Evolutionary conservation across 176 grass and related monocot genomes (phyloP).

Genomic region (Triticum timopheevii): DNA sequence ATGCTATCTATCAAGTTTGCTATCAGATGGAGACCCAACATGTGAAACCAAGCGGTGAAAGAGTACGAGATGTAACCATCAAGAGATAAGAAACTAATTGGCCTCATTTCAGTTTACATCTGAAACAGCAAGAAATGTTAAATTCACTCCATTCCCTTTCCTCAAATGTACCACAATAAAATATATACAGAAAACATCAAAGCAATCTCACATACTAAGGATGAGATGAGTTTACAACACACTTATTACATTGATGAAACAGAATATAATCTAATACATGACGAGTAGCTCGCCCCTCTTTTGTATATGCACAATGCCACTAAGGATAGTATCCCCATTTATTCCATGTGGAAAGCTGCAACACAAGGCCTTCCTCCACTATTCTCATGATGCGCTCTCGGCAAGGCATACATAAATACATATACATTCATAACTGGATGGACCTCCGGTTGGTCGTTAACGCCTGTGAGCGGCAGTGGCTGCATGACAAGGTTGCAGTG

Average conservation of each 20-base stretch:
- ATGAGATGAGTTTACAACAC: not conserved
- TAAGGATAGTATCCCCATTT: slow-evolving; percentile 25
- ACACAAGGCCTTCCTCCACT: slow-evolving; percentile 12
- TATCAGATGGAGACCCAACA: too few relatives aligned
- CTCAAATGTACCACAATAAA: not conserved
- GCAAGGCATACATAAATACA: slow-evolving; percentile 9
- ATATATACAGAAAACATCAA: not conserved
- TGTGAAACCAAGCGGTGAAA: too few relatives aligned
- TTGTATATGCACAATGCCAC: slow-evolving; percentile 26
- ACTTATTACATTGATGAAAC: slow-evolving; percentile 35
- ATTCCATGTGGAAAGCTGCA: slow-evolving; percentile 26
- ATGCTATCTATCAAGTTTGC: too few relatives aligned
- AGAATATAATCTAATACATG: slow-evolving; percentile 22
- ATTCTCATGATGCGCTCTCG: slow-evolving; percentile 4
- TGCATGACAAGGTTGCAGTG: not conserved
- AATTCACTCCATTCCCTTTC: not conserved
- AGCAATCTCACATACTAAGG: not conserved
- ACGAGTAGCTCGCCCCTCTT: not conserved
- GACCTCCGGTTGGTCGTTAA: not conserved
- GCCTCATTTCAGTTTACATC: not conserved
- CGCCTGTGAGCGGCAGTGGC: not conserved
- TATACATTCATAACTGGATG: not conserved
- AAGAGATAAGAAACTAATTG: too few relatives aligned
- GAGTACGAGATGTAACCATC: too few relatives aligned
- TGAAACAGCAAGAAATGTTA: not conserved